Percentiles rank a stretch among this genome's conserved stretches.
Evolutionary conservation across 306 rosid genomes (phyloP).

Genomic region (Chamaecrista fasciculata): DNA sequence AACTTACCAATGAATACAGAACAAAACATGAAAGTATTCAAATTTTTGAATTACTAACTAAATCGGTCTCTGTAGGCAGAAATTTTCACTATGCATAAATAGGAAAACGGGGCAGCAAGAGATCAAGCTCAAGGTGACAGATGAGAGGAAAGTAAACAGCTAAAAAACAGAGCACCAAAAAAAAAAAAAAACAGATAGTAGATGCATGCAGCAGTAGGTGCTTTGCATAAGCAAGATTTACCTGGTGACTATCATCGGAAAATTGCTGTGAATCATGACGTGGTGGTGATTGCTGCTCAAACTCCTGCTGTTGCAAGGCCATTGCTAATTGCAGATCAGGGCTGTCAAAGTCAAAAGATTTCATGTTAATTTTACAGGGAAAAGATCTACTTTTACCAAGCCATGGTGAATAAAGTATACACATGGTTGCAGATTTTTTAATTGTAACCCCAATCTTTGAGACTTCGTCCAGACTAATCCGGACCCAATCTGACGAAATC

Average conservation of each 20-base stretch:
- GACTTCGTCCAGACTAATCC: too few species aligned
- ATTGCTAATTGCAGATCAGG: constrained; percentile 90
- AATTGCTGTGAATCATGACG: constrained; percentile 60
- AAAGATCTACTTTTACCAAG: constrained; percentile 21
- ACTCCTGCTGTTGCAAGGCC: constrained; percentile 94
- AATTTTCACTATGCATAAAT: neutral
- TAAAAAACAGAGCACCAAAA: neutral
- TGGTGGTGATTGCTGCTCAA: constrained; percentile 74
- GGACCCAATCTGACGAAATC: too few species aligned
- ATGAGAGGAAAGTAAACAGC: neutral
- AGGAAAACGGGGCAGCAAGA: neutral
- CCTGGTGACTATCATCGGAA: constrained; percentile 54
- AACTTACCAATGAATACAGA: neutral
- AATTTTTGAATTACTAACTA: neutral
- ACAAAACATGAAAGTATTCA: neutral
- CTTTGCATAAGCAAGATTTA: constrained; percentile 32
- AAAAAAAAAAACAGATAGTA: neutral
- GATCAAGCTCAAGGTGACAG: neutral
- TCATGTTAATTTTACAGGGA: neutral
- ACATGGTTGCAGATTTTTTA: too few species aligned
- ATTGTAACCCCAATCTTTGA: too few species aligned
- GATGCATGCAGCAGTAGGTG: neutral
- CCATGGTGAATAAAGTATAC: neutral
- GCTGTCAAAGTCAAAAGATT: constrained; percentile 46
- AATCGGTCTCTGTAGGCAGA: neutral